Evolutionary conservation across 2,329 filamentous ascomycete species (phyloP), one percentile per base, ranked within the genome.

Genomic region (Madurella mycetomatis): DNA sequence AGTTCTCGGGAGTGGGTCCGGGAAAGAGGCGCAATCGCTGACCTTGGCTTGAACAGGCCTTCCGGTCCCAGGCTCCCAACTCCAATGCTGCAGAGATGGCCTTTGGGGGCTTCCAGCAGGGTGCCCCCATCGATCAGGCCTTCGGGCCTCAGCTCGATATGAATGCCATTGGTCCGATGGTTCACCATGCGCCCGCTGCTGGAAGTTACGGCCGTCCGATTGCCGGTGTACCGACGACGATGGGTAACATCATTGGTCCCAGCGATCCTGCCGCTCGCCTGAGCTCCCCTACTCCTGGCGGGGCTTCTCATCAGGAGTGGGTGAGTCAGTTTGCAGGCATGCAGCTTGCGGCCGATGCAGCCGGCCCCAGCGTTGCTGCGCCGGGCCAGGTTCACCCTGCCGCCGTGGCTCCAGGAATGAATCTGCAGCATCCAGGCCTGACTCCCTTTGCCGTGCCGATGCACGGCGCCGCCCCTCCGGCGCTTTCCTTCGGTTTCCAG

Each of bases 101-200:
- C 13, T 65, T 63, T 43, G 54, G 58, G 11, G 48, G 41, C 37
- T 65, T 65, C 43, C 62, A 65, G 54, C 56, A 60, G 39, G 51
- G 49, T 50, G 41, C 45, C 9, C 47, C 47, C 19, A 41, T 53
- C n/a, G 49, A 51, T 17, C 30, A 51, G 3, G 12, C 49, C 37
- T 49, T 56, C 18, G 45, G 37, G 25, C 50, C 51, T 47, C 55
- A 41, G 25, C 19, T 53, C n/a, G 49, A 57, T 43, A 53, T 59
- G 53, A 41, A 40, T 19, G 47, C 41, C 4, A 41, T 53, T 4
- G 47, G 18, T 54, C 44, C 51, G 47, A 9, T 51, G 15, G 40
- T 17, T 16, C n/a, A 5, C 25, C 41, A 47, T 17, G 12, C 41
- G 49, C 47, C 39, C 37, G 44, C 34, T 17, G 54, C 31, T 48